A percentile compares a stretch with the other conserved stretches of the same genome.
Conservation (phyloP, 805 yeast genomes). For the Candida takata region DNA sequence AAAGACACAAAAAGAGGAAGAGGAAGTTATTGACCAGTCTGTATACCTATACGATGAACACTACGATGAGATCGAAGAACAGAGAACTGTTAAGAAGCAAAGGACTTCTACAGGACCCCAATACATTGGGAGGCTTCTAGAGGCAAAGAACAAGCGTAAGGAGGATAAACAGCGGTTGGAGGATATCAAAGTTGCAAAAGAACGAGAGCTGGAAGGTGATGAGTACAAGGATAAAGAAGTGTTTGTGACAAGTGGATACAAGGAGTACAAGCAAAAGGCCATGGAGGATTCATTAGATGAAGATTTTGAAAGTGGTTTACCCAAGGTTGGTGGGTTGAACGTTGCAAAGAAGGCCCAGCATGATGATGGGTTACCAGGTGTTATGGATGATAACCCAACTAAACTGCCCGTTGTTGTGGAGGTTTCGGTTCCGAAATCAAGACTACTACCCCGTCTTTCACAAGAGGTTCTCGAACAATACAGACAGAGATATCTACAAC, state of each 20-base stretch:
- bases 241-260: conserved; percentile 44
- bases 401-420: too few relatives aligned
- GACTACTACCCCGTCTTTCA: conserved; percentile 16
- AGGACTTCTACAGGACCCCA: conserved; percentile 16
- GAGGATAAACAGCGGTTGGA: conserved; percentile 35
- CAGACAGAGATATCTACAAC: conserved; percentile 12
- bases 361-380: too few relatives aligned
- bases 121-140: conserved; percentile 36
- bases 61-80: conserved; percentile 29
- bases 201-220: conserved; percentile 34
- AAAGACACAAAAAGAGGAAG: background rate
- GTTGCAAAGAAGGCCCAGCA: too few relatives aligned
- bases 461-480: conserved; percentile 10
- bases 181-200: conserved; percentile 31
- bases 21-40: conserved; percentile 11
- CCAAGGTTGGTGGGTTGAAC: too few relatives aligned
- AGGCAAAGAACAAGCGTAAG: conserved; percentile 39
- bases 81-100: conserved; percentile 9
- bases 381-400: too few relatives aligned
- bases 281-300: background rate
- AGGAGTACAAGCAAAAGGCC: conserved; percentile 20
- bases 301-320: too few relatives aligned
- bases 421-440: conserved; percentile 4
- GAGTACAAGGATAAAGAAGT: conserved; percentile 32
- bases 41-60: conserved; percentile 40